phyloP scores from a whole-genome alignment of 1,284 basidiomycete genomes.

The Pholiota adiposa region DNA sequence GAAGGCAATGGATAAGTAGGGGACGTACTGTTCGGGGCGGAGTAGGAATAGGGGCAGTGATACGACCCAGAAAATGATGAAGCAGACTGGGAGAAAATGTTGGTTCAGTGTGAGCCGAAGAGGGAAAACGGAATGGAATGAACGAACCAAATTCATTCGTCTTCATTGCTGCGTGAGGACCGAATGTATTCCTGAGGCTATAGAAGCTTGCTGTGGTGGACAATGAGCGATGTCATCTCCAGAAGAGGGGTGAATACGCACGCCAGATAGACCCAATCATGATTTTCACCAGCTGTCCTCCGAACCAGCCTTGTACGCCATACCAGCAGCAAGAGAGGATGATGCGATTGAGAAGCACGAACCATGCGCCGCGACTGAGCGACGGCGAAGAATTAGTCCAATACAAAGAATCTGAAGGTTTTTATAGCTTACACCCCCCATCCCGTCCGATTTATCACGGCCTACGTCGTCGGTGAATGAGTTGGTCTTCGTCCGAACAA shows the following conservation, averaged over 20 bases:
- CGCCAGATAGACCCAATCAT: slow-evolving; percentile 40
- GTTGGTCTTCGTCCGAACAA: background rate
- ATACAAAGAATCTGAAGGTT: background rate
- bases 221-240: background rate
- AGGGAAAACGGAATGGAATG: background rate
- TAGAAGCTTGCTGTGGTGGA: slow-evolving; percentile 33
- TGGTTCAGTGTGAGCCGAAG: background rate
- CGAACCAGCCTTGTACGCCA: slow-evolving; percentile 34
- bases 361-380: slow-evolving; percentile 35
- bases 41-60: slow-evolving; percentile 22
- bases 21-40: slow-evolving; percentile 19
- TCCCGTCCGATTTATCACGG: slow-evolving; percentile 31
- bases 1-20: background rate
- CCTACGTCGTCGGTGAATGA: slow-evolving; percentile 14
- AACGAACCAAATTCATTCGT: slow-evolving; percentile 37
- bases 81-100: slow-evolving; percentile 8
- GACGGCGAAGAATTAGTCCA: background rate
- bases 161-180: slow-evolving; percentile 30
- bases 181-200: slow-evolving; percentile 34
- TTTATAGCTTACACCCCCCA: slow-evolving; percentile 32
- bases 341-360: slow-evolving; percentile 31
- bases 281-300: slow-evolving; percentile 37
- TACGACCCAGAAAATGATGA: slow-evolving; percentile 23
- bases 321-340: slow-evolving; percentile 37
- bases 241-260: slow-evolving; percentile 18